Evolutionary conservation across 441 rosid species (phyloP), one percentile per base, ranked within the genome.

Genomic region (Corymbia calophylla): DNA sequence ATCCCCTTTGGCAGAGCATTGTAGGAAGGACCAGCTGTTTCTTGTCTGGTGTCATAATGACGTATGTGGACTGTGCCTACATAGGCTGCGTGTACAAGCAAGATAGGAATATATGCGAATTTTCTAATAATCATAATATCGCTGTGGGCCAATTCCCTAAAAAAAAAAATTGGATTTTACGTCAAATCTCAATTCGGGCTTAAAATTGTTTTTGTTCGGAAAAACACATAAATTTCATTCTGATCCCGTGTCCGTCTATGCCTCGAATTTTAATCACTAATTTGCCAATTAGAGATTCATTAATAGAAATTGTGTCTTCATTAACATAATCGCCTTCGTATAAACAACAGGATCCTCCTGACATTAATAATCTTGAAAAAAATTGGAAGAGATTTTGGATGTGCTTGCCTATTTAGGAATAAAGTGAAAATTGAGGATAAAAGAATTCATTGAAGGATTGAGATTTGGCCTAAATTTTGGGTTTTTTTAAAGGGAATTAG

Each of bases 21-120:
- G 62, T 70, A 47, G 47, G 47, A 73, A 35, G 88, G 85, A 54
- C 92, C 92, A 92, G 94, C 92, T 92, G 92, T 89, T 44, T 88
- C 89, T 80, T 92, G 89, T 88, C 91, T 35, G 90, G 19, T 88
- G 27, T 49, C 31, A 27, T 73, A 88, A 90, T 93, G 89, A 91
- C 92, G 80, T 89, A 88, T 35, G 86, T 88, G 58, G 90, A 89
- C 92, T 12, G 51, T 12, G 51, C 17, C 51, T 39, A 27, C 23
- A 9, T 1, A 19, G 48, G 27, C 7, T 1, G 48, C 48, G 8
- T 9, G 19, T 21, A 19, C 18, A 39, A 73, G 51, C 49, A 39
- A 39, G 14, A 39, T 12, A 23, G 7, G n/a, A 39, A 14, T 6
- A 9, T 0, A 4, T 39, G 12, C 49, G 23, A 12, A 35, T 32